phyloP scores from a whole-genome alignment of 2,329 filamentous ascomycete genomes.

The Aplosporella prunicola region DNA sequence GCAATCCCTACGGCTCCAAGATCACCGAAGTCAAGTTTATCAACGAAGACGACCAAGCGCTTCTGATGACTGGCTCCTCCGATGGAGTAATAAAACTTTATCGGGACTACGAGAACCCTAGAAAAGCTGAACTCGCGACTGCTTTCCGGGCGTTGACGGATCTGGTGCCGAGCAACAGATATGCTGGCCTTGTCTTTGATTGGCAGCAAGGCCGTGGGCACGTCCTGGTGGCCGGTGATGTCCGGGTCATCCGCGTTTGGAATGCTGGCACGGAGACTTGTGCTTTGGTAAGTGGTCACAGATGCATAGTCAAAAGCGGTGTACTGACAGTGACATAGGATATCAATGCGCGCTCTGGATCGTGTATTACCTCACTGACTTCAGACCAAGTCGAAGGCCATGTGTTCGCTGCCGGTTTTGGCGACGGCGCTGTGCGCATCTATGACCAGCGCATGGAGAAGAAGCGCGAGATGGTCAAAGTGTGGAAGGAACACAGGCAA shows the following conservation, averaged over 20 bases:
- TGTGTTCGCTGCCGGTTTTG: constrained; percentile 91
- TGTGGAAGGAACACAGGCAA: constrained; percentile 91
- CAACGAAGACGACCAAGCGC: constrained; percentile 94
- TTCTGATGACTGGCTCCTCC: constrained; percentile 89
- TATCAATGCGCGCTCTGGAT: constrained; percentile 87
- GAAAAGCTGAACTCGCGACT: constrained; percentile 73
- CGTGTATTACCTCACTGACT: constrained; percentile 90
- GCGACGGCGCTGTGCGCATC: constrained; percentile 85
- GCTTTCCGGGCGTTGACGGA: constrained; percentile 88
- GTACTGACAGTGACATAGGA: constrained; percentile 41
- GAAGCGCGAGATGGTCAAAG: constrained; percentile 85
- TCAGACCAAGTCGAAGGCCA: constrained; percentile 97
- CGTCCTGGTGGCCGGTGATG: constrained; percentile 90
- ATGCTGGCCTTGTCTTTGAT: constrained; percentile 92
- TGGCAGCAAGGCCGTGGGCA: constrained; percentile 98
- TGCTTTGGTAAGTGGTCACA: constrained; percentile 48
- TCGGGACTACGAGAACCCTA: constrained; percentile 74
- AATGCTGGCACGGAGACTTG: constrained; percentile 90
- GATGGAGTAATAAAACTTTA: constrained; percentile 93
- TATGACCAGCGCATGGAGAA: constrained; percentile 82
- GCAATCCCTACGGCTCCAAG: constrained; percentile 80
- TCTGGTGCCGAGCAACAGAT: constrained; percentile 86
- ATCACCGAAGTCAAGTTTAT: constrained; percentile 96
- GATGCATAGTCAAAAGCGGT: not conserved
- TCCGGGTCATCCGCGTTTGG: constrained; percentile 93